phyloP scores from a whole-genome alignment of 1,284 basidiomycete species.

The Bjerkandera adusta region DNA sequence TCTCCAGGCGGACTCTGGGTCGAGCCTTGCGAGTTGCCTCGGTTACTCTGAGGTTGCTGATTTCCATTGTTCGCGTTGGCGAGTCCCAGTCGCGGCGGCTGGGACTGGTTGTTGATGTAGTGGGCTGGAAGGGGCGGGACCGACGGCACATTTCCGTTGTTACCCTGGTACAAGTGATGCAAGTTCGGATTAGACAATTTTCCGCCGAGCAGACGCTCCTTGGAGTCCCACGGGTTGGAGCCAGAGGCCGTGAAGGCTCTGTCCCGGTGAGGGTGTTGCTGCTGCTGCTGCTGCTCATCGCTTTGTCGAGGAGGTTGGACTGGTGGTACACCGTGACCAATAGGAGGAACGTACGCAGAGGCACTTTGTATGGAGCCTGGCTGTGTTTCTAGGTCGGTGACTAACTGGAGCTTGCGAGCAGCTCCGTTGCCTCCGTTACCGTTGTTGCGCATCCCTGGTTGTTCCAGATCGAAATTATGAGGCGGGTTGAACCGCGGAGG shows the following conservation, averaged over 20 bases:
- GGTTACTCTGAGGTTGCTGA: conserved; percentile 20
- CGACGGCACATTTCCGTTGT: conserved; percentile 48
- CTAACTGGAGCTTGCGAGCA: conserved; percentile 48
- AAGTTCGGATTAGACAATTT: conserved; percentile 69
- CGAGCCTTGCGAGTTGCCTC: conserved; percentile 28
- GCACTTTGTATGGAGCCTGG: conserved; percentile 41
- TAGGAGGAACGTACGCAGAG: conserved; percentile 43
- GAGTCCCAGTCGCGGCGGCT: conserved; percentile 43
- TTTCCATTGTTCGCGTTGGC: conserved; percentile 23
- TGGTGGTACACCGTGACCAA: conserved; percentile 44
- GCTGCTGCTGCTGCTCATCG: conserved; percentile 23
- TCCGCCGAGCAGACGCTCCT: conserved; percentile 52
- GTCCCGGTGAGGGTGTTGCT: conserved; percentile 35
- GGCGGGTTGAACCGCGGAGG: conserved; percentile 66
- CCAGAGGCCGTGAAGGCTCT: conserved; percentile 41
- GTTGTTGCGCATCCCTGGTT: conserved; percentile 38
- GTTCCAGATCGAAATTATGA: conserved; percentile 46
- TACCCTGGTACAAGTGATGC: conserved; percentile 54
- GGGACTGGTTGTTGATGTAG: conserved; percentile 58
- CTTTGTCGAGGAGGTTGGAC: conserved; percentile 19
- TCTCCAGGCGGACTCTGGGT: conserved; percentile 23
- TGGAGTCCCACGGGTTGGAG: conserved; percentile 54
- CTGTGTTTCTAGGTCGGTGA: conserved; percentile 57
- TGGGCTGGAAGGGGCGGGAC: conserved; percentile 72
- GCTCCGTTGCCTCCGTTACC: conserved; percentile 35